Conservation (phyloP, 768 basidiomycete species). For the Trametes gibbosa region DNA sequence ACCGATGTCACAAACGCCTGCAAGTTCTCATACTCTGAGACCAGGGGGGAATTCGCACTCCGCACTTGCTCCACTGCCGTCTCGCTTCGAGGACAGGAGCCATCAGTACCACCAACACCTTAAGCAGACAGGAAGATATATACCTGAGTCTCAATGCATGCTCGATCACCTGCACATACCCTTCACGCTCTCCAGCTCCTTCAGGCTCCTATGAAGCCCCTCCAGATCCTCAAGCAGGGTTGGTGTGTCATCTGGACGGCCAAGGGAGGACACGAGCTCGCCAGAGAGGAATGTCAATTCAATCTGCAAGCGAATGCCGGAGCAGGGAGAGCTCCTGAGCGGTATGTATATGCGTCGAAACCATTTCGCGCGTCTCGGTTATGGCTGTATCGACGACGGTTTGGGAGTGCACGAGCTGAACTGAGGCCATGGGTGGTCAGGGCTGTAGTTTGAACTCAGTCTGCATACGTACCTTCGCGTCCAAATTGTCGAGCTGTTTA, state of each 20-base stretch:
- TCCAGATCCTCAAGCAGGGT: constrained; percentile 85
- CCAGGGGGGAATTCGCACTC: constrained; percentile 33
- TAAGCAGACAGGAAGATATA: constrained; percentile 10
- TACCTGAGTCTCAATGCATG: constrained; percentile 73
- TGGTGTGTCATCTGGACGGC: constrained; percentile 45
- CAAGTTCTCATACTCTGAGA: constrained; percentile 55
- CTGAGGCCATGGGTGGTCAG: constrained; percentile 35
- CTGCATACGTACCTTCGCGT: constrained; percentile 27
- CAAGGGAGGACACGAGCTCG: constrained; percentile 58
- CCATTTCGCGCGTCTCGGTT: constrained; percentile 44
- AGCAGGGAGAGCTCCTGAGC: constrained; percentile 76
- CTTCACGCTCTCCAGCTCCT: constrained; percentile 73
- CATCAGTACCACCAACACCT: neutral
- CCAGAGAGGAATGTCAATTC: constrained; percentile 67
- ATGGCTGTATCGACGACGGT: constrained; percentile 46
- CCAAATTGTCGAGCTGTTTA: constrained; percentile 26
- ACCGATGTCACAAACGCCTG: constrained; percentile 59
- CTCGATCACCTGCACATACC: constrained; percentile 76
- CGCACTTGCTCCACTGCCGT: constrained; percentile 53
- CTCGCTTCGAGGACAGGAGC: constrained; percentile 43
- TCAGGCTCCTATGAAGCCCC: constrained; percentile 69
- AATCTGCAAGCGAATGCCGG: constrained; percentile 74
- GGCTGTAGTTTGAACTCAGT: neutral
- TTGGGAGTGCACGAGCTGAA: constrained; percentile 58
- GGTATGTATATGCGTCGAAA: constrained; percentile 50